These are phyloP conservation scores for Clathrus columnatus DNA, from an alignment of 768 basidiomycete genomes.

Conservation along the genomic window DNA sequence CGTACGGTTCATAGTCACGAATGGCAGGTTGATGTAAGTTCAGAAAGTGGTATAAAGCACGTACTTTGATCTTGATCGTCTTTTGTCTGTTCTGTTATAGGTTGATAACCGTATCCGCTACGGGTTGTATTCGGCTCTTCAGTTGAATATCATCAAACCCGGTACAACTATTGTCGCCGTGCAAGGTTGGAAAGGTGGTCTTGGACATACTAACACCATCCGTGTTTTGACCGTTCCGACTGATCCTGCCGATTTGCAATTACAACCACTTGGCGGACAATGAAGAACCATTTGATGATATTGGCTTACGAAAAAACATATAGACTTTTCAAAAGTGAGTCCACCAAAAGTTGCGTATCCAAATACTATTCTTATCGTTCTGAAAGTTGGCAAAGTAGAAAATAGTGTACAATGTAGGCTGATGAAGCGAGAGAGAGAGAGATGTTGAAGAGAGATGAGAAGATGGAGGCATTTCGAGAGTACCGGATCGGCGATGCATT, in stretches of 20 bases:
- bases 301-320: not conserved
- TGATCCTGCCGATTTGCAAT: slow-evolving; percentile 66
- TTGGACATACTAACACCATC: slow-evolving; percentile 91
- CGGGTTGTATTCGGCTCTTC: slow-evolving; percentile 76
- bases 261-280: slow-evolving; percentile 46
- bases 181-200: slow-evolving; percentile 98
- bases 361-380: not conserved
- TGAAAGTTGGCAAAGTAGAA: not conserved
- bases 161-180: slow-evolving; percentile 89
- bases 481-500: not conserved
- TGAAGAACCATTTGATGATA: not conserved
- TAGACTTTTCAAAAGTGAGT: not conserved
- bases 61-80: slow-evolving; percentile 10
- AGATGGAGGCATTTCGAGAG: not conserved
- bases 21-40: slow-evolving; percentile 94
- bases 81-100: slow-evolving; percentile 26
- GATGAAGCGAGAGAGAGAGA: not conserved
- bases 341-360: not conserved
- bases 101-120: slow-evolving; percentile 87
- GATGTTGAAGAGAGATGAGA: not conserved
- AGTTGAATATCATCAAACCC: slow-evolving; percentile 77
- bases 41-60: not conserved
- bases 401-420: not conserved
- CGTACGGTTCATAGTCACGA: slow-evolving; percentile 78
- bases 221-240: slow-evolving; percentile 79